These are phyloP conservation scores for Microstegium vimineum DNA, from an alignment of 176 grass and related monocot genomes.

Conservation along the genomic window DNA sequence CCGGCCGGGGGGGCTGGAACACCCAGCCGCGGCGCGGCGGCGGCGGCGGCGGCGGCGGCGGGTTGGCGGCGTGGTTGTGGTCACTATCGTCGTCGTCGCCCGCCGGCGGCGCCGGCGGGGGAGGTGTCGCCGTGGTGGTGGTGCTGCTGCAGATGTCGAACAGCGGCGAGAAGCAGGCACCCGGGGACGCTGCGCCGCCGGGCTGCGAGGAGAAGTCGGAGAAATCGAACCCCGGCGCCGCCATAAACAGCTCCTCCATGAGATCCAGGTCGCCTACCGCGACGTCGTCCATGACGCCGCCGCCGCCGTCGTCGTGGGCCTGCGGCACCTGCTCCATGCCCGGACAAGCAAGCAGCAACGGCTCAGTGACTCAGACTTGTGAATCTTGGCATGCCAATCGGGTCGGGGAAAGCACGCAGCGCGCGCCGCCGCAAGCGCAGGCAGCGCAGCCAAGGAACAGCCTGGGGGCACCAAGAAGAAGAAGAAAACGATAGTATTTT, in stretches of 20 bases:
- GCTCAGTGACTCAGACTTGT: neutral
- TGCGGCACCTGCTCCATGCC: constrained; percentile 37
- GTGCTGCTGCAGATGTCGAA: constrained; percentile 45
- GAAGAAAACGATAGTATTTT: neutral
- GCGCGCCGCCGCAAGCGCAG: neutral
- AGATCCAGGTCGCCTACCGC: constrained; percentile 54
- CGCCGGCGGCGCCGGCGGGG: neutral
- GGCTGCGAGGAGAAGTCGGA: constrained; percentile 31
- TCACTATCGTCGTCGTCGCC: neutral
- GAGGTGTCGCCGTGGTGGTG: constrained; percentile 19
- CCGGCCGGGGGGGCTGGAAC: constrained; percentile 17
- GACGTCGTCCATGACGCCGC: constrained; percentile 27
- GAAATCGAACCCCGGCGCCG: constrained; percentile 37
- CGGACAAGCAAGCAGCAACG: neutral
- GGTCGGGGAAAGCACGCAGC: neutral
- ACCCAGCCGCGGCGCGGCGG: neutral
- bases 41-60: neutral
- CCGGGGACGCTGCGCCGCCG: constrained; percentile 6
- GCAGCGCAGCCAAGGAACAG: neutral
- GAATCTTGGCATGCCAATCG: constrained; percentile 4
- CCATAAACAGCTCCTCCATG: constrained; percentile 62
- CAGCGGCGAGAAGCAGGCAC: constrained; percentile 30
- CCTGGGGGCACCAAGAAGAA: neutral
- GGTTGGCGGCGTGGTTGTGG: neutral
- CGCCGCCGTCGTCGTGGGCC: constrained; percentile 12